Evolutionary conservation across 805 yeast genomes (phyloP), one percentile per base, ranked within the genome.

Genomic region (Wickerhamiella sergipiensis): DNA sequence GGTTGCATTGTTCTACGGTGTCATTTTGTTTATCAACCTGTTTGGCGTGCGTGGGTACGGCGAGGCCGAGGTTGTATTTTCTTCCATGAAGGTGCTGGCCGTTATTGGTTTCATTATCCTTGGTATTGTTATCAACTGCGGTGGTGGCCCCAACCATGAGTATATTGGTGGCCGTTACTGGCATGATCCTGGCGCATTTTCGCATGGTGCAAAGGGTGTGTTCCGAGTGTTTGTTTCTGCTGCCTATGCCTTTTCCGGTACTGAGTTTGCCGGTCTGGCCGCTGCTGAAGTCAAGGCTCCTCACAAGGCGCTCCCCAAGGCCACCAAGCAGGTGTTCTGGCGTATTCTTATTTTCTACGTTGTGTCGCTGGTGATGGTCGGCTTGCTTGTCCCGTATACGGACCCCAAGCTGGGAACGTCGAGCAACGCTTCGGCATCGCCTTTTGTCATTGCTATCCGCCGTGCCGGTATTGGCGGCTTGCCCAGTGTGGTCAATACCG

Each of bases 321-420:
- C 90, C 44, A 79, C 83, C 51, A 85, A 84, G 66, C 88, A 85
- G 67, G 85, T 83, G 1, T 82, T 85, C 67, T 84, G 92, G 90
- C 74, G 92, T 67, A 80, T 85, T 52, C 67, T 81, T n/a, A 65
- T 83, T 55, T 83, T 84, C 62, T 85, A 84, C 68, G 71, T 85
- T 61, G 67, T 72, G 13, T 71, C 78, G 55, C 73, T 66, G 64
- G 78, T 66, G 50, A 71, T 73, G 58, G 76, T 70, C 59, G 81
- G 86, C 46, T 76, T 83, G 58, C 70, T 85, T 52, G 89, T 84
- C 15, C 88, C 88, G 8, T 80, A 73, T 63, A 69, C 68, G 51
- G 74, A 77, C 53, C 62, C 65, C 2, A 63, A 75, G 53, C 67
- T 81, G 52, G 71, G 68, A 3, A 71, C 75, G 39, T 46, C 74